A percentile compares a stretch with the other conserved stretches of the same genome.
phyloP scores from a whole-genome alignment of 257 asterid species.

The Solanum habrochaites region DNA sequence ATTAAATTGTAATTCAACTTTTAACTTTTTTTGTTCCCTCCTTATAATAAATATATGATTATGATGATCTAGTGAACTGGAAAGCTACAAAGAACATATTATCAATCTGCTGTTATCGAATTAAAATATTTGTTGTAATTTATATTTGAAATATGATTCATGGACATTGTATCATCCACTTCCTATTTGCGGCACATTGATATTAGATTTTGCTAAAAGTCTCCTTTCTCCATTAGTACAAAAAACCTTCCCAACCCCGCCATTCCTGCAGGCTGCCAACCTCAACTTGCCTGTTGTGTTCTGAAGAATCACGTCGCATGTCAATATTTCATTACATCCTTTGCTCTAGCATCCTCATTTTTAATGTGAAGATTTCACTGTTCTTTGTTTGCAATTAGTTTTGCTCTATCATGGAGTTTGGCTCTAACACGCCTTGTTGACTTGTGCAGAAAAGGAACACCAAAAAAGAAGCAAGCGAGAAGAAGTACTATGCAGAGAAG shows the following conservation, averaged over 20 bases:
- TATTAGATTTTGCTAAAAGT: not conserved
- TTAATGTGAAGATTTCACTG: not conserved
- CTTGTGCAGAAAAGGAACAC: constrained; percentile 67
- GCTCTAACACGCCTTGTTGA: not conserved
- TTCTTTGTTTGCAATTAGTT: not conserved
- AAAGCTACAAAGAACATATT: not conserved
- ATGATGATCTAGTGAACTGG: not conserved
- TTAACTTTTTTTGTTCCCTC: too few relatives aligned
- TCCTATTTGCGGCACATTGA: not conserved
- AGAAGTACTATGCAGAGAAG: constrained; percentile 71
- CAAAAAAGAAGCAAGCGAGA: constrained; percentile 78
- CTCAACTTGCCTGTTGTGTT: not conserved
- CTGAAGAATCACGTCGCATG: not conserved
- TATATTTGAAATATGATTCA: not conserved
- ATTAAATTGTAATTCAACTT: too few relatives aligned
- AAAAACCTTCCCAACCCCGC: not conserved
- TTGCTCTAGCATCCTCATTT: not conserved
- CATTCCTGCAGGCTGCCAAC: not conserved
- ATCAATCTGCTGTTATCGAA: not conserved
- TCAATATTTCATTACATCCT: not conserved
- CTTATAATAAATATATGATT: too few relatives aligned
- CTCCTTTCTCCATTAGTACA: not conserved
- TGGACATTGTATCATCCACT: not conserved
- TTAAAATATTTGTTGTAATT: not conserved
- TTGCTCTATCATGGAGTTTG: not conserved